Evolutionary conservation across 331 rosid genomes (phyloP).

Genomic region (Phaseolus coccineus): DNA sequence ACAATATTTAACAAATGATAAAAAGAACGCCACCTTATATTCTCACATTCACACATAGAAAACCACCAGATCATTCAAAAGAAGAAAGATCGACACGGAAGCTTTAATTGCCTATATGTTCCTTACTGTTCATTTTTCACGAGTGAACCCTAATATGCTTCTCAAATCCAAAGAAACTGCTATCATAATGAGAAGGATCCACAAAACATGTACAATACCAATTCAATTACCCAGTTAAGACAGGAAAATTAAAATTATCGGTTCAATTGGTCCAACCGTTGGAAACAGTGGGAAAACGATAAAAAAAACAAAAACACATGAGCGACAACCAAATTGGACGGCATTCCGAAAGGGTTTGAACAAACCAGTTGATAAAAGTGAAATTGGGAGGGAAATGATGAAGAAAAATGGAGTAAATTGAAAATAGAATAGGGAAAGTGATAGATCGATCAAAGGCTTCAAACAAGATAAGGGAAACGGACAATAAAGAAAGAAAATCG

Average conservation of each 20-base stretch:
- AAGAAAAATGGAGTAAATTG: neutral
- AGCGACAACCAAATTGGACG: neutral
- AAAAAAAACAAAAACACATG: neutral
- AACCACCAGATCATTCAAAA: neutral
- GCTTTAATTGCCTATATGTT: neutral
- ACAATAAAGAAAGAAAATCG: neutral
- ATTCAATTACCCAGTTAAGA: conserved; percentile 23
- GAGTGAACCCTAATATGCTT: conserved; percentile 46
- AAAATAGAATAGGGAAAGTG: conserved; percentile 10
- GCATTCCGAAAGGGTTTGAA: conserved; percentile 30
- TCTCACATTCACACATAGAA: neutral
- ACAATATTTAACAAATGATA: neutral
- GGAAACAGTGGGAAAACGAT: neutral
- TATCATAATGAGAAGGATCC: conserved; percentile 11
- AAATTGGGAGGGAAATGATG: neutral
- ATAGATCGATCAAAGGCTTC: conserved; percentile 45
- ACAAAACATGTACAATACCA: neutral
- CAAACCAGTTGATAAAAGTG: conserved; percentile 1
- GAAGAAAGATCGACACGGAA: neutral
- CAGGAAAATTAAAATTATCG: neutral
- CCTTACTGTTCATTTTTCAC: neutral
- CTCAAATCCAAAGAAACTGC: conserved; percentile 9
- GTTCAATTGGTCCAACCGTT: neutral
- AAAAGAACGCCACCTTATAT: neutral
- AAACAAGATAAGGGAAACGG: neutral